These are phyloP conservation scores for Acanthamoeba sp. DNA, from an alignment of 208 protist species.

Conservation along the genomic window DNA sequence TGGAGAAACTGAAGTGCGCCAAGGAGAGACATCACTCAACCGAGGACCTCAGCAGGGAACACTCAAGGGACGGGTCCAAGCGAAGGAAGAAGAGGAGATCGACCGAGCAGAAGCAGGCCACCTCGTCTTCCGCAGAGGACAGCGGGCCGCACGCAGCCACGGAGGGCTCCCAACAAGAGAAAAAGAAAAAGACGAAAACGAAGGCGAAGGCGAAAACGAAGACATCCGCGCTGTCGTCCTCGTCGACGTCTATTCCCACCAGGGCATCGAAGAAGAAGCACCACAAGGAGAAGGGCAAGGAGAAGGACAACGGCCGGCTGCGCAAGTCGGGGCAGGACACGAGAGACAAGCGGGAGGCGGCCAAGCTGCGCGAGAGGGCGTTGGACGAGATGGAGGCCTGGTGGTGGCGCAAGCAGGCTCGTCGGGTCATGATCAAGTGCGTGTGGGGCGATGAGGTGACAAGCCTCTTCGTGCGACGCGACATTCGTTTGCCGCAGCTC, in stretches of 20 bases:
- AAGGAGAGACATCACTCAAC: not conserved
- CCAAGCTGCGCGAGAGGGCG: not conserved
- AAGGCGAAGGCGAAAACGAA: not conserved
- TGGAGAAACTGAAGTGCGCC: not conserved
- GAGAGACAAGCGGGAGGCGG: not conserved
- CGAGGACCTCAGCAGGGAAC: not conserved
- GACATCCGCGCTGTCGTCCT: not conserved
- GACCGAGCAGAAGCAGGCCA: too few relatives aligned
- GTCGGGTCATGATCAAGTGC: conserved; percentile 24
- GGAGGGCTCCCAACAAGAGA: not conserved
- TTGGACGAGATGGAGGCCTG: not conserved
- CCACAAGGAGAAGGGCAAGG: not conserved
- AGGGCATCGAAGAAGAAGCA: not conserved
- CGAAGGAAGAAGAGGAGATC: too few relatives aligned
- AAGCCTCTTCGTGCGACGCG: not conserved
- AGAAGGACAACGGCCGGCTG: not conserved
- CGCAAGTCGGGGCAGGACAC: not conserved
- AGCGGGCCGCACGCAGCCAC: not conserved
- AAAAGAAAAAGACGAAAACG: conserved; percentile 36
- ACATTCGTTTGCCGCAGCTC: not conserved
- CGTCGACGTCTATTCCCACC: not conserved
- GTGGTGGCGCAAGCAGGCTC: not conserved
- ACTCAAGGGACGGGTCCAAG: too few relatives aligned
- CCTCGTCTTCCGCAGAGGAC: too few relatives aligned
- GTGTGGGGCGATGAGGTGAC: not conserved